A percentile compares a stretch with the other conserved stretches of the same genome.
These are phyloP conservation scores for Phytophthora sp. DNA, from an alignment of 352 stramenopile species.

Conservation along the genomic window DNA sequence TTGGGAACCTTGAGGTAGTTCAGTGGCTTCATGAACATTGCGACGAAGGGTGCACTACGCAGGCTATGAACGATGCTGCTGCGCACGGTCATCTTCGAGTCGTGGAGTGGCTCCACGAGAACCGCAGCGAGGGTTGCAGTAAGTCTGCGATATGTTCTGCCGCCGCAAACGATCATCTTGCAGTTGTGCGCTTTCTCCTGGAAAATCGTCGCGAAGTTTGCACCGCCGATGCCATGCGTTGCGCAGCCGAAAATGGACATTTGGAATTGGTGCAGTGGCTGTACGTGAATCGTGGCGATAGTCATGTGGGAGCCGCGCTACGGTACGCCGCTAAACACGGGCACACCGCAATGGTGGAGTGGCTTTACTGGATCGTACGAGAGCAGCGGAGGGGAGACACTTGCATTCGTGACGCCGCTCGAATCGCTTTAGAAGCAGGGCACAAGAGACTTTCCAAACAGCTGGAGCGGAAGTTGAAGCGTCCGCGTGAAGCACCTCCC, in stretches of 20 bases:
- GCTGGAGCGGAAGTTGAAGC: slow-evolving; percentile 14
- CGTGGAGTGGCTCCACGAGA: slow-evolving; percentile 15
- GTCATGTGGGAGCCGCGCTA: slow-evolving; percentile 10
- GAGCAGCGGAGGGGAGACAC: slow-evolving; percentile 15
- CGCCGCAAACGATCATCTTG: slow-evolving; percentile 17
- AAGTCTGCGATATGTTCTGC: slow-evolving; percentile 5
- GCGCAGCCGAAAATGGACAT: slow-evolving; percentile 16
- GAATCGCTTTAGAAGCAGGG: slow-evolving; percentile 19
- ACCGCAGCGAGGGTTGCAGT: slow-evolving; percentile 9
- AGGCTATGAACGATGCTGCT: slow-evolving; percentile 21
- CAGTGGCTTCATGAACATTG: slow-evolving; percentile 10
- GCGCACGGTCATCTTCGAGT: slow-evolving; percentile 12
- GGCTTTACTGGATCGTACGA: slow-evolving; percentile 24
- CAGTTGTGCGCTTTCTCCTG: slow-evolving; percentile 16
- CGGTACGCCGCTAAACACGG: slow-evolving; percentile 17
- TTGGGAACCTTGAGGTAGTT: slow-evolving; percentile 15
- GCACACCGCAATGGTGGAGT: slow-evolving; percentile 10
- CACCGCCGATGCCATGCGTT: slow-evolving; percentile 17
- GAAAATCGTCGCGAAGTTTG: slow-evolving; percentile 21
- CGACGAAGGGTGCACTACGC: slow-evolving; percentile 19
- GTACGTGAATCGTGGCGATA: slow-evolving; percentile 17
- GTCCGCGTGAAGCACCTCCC: slow-evolving; percentile 1
- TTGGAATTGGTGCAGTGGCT: slow-evolving; percentile 19
- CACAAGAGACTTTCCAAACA: neutral
- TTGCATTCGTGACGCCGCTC: slow-evolving; percentile 11